phyloP scores from a whole-genome alignment of 2,329 filamentous ascomycete genomes.

The Ophiostoma piceae region DNA sequence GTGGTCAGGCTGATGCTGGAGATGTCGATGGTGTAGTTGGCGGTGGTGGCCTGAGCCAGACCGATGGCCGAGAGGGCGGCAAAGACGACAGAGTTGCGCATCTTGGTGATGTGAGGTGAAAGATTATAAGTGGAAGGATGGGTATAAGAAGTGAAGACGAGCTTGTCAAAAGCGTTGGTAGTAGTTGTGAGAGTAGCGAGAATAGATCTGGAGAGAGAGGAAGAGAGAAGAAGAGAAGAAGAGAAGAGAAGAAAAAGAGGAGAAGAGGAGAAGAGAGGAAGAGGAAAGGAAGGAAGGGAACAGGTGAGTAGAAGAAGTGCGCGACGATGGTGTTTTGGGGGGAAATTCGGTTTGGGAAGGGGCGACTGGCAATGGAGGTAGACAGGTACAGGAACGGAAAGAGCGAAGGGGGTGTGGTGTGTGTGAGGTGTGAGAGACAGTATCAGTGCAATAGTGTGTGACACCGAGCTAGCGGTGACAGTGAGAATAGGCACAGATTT shows the following conservation, averaged over 20 bases:
- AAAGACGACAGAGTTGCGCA: constrained; percentile 41
- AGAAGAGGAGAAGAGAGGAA: constrained; percentile 12
- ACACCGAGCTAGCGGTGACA: background rate
- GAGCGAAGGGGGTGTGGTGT: constrained; percentile 14
- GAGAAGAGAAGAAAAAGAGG: background rate
- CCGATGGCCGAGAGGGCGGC: constrained; percentile 42
- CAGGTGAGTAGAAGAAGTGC: background rate
- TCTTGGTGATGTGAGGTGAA: constrained; percentile 30
- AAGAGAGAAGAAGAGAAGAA: background rate
- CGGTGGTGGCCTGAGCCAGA: constrained; percentile 32
- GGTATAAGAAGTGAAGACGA: constrained; percentile 13
- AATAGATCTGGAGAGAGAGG: background rate
- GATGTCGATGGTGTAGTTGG: constrained; percentile 45
- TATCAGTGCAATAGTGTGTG: constrained; percentile 5
- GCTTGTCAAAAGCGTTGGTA: constrained; percentile 16
- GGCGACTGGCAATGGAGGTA: constrained; percentile 7
- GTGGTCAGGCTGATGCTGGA: constrained; percentile 32
- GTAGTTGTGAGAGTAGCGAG: background rate
- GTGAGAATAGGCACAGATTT: background rate
- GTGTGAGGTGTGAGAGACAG: constrained; percentile 18
- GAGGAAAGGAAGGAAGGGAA: background rate
- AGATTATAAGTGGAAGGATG: background rate
- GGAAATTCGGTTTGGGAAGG: constrained; percentile 24
- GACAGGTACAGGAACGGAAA: constrained; percentile 16
- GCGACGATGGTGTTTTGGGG: constrained; percentile 17